Conservation (phyloP, 1,284 basidiomycete species). For the Ustilago nuda region DNA sequence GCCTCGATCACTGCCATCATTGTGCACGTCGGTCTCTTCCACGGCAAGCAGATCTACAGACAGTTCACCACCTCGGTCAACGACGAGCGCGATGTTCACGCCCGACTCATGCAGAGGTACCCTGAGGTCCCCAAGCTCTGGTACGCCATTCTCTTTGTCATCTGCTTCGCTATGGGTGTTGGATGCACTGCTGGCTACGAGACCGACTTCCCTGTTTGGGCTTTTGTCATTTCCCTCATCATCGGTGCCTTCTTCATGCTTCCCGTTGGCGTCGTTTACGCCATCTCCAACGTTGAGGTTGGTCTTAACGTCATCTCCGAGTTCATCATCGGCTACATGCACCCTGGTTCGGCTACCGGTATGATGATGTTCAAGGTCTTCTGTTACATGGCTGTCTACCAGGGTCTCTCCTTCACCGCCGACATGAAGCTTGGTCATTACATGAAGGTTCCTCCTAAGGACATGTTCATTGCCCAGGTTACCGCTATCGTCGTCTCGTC, state of each 20-base stretch:
- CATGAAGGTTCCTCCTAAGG: constrained; percentile 74
- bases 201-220: constrained; percentile 82
- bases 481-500: constrained; percentile 77
- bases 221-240: constrained; percentile 74
- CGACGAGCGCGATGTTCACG: constrained; percentile 85
- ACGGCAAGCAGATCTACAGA: constrained; percentile 56
- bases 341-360: constrained; percentile 81
- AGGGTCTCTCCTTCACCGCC: constrained; percentile 76
- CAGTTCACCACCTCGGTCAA: constrained; percentile 60
- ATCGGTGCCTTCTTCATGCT: constrained; percentile 75
- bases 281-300: constrained; percentile 84
- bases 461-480: constrained; percentile 75
- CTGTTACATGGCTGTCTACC: constrained; percentile 75
- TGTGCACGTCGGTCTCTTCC: constrained; percentile 73
- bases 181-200: constrained; percentile 78
- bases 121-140: constrained; percentile 77
- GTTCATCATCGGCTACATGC: constrained; percentile 80
- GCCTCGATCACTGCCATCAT: constrained; percentile 79
- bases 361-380: constrained; percentile 85
- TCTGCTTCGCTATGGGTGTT: constrained; percentile 76
- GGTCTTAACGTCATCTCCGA: constrained; percentile 77
- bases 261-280: constrained; percentile 82
- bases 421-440: constrained; percentile 74
- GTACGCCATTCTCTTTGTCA: constrained; percentile 73
- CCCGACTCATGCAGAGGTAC: constrained; percentile 84